Conservation (phyloP, 164 flowering plant genomes). For the Magnolia officinalis region DNA sequence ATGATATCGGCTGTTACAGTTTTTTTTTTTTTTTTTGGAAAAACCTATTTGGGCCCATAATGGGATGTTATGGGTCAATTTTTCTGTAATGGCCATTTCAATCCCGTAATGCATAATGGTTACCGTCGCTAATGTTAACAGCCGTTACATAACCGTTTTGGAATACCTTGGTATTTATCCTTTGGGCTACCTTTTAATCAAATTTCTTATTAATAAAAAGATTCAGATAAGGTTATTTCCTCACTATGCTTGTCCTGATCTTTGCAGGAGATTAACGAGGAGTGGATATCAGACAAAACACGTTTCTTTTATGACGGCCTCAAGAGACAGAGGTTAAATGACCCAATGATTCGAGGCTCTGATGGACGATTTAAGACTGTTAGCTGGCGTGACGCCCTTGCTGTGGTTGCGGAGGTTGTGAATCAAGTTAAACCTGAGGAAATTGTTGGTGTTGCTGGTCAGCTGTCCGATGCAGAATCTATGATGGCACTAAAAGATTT, state of each 20-base stretch:
- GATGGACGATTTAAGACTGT: slow-evolving; percentile 96
- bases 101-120: too few relatives aligned
- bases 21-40: too few relatives aligned
- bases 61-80: too few relatives aligned
- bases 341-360: slow-evolving; percentile 95
- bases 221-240: background rate
- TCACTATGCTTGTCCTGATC: slow-evolving; percentile 1
- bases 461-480: slow-evolving; percentile 95
- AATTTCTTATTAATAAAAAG: background rate
- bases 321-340: slow-evolving; percentile 95
- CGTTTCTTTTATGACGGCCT: slow-evolving; percentile 98
- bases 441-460: slow-evolving; percentile 92
- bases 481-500: slow-evolving; percentile 98
- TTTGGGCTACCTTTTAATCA: background rate
- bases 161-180: too few relatives aligned
- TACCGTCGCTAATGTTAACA: too few relatives aligned
- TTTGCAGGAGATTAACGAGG: slow-evolving; percentile 95
- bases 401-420: slow-evolving; percentile 77
- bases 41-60: too few relatives aligned
- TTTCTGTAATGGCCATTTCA: too few relatives aligned
- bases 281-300: slow-evolving; percentile 99
- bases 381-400: slow-evolving; percentile 97
- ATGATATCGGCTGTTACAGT: too few relatives aligned
- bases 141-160: too few relatives aligned
- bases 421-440: slow-evolving; percentile 74